Evolutionary conservation across 176 grass and related monocot genomes (phyloP).

Genomic region (Musa beccarii): DNA sequence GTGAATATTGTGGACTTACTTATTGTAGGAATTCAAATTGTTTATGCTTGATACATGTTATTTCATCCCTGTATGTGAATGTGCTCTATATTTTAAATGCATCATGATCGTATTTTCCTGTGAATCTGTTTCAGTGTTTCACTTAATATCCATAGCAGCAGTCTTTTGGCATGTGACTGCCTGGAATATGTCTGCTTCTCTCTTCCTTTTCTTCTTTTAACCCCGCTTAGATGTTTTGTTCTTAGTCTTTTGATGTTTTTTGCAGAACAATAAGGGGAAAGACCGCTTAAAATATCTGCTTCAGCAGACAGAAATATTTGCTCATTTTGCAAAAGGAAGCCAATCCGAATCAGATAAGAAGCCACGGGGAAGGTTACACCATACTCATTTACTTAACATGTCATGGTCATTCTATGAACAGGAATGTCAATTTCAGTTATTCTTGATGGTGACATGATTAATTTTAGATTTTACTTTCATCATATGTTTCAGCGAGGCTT

Average conservation of each 20-base stretch:
- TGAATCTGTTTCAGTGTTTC: neutral
- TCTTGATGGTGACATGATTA: no score
- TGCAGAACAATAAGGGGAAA: constrained; percentile 67
- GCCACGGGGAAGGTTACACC: constrained; percentile 43
- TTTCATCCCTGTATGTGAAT: no score
- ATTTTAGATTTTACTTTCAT: no score
- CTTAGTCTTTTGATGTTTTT: constrained; percentile 8
- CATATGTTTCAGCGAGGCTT: no score
- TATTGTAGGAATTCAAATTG: no score
- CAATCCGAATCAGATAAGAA: constrained; percentile 52
- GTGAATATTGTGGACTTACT: no score
- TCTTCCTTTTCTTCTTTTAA: neutral
- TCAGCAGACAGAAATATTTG: constrained; percentile 79
- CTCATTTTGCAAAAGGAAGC: constrained; percentile 68
- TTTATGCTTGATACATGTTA: no score
- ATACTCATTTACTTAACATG: neutral
- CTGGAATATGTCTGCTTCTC: neutral
- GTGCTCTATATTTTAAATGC: neutral
- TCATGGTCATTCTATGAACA: neutral
- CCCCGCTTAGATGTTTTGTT: neutral
- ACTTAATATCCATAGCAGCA: neutral
- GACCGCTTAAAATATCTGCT: constrained; percentile 55
- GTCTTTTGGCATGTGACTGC: neutral
- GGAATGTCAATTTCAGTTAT: neutral
- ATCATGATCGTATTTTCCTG: neutral